Percentiles rank a stretch among this genome's conserved stretches.
phyloP scores from a whole-genome alignment of 179 eudicot species.

The Beta macrorhiza region DNA sequence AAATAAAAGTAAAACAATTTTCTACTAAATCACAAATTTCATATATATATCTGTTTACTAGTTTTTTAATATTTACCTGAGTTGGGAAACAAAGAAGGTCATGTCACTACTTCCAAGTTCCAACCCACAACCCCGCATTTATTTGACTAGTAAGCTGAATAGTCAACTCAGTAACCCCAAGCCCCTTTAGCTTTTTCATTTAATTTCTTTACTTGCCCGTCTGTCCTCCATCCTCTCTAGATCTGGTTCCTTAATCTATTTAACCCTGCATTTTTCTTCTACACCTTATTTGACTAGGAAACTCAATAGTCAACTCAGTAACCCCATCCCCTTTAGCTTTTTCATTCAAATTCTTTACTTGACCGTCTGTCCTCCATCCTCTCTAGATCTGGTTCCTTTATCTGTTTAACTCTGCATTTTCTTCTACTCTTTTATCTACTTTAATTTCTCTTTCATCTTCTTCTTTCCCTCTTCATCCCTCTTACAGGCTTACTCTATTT shows the following conservation, averaged over 20 bases:
- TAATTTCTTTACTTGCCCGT: not conserved
- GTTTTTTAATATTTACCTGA: not conserved
- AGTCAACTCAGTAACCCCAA: not conserved
- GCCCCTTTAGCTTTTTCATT: not conserved
- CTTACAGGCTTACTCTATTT: not conserved
- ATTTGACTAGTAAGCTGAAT: not conserved
- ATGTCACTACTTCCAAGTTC: not conserved
- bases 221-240: not conserved
- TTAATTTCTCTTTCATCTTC: not conserved
- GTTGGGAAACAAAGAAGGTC: not conserved
- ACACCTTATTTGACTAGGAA: too few relatives aligned
- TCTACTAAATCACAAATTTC: too few relatives aligned
- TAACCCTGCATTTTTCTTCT: too few relatives aligned
- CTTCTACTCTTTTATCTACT: not conserved
- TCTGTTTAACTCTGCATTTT: not conserved
- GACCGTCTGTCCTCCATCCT: not conserved
- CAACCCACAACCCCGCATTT: not conserved
- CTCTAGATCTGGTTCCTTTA: not conserved
- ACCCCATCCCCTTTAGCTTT: not conserved
- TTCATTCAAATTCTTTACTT: not conserved
- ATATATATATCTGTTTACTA: not conserved
- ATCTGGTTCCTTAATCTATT: too few relatives aligned
- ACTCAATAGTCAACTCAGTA: not conserved
- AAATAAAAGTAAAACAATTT: not conserved
- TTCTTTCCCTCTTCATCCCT: not conserved